Evolutionary conservation across 225 moss, liverwort and hornwort genomes (phyloP).

Genomic region (Neckera pumila): DNA sequence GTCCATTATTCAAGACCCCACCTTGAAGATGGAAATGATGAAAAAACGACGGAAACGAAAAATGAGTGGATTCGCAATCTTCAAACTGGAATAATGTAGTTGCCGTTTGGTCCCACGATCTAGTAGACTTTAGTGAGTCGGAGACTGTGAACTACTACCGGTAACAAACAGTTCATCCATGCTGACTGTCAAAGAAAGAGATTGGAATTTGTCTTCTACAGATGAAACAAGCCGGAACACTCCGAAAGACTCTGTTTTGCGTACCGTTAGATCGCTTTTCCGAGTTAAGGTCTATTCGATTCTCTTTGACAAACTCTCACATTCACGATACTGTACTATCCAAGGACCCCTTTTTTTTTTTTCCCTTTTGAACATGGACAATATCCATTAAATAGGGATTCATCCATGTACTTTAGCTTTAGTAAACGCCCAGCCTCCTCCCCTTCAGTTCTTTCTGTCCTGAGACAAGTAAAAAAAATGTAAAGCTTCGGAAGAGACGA

Average conservation of each 20-base stretch:
- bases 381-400: too few species aligned
- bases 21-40: background rate
- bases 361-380: too few species aligned
- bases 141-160: background rate
- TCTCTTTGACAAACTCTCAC: background rate
- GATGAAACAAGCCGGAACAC: background rate
- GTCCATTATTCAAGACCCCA: background rate
- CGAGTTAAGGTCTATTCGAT: too few species aligned
- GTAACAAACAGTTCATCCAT: background rate
- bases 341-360: too few species aligned
- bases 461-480: background rate
- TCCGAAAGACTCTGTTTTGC: background rate
- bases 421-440: background rate
- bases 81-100: background rate
- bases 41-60: background rate
- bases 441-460: background rate
- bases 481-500: background rate
- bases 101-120: background rate
- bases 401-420: too few species aligned
- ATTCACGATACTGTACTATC: background rate
- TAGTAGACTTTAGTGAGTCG: background rate
- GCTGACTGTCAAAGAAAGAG: background rate
- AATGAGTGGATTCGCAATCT: background rate
- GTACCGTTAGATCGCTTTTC: background rate
- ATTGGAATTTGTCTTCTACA: background rate